phyloP scores from a whole-genome alignment of 768 basidiomycete genomes.

The Mycena filopes region DNA sequence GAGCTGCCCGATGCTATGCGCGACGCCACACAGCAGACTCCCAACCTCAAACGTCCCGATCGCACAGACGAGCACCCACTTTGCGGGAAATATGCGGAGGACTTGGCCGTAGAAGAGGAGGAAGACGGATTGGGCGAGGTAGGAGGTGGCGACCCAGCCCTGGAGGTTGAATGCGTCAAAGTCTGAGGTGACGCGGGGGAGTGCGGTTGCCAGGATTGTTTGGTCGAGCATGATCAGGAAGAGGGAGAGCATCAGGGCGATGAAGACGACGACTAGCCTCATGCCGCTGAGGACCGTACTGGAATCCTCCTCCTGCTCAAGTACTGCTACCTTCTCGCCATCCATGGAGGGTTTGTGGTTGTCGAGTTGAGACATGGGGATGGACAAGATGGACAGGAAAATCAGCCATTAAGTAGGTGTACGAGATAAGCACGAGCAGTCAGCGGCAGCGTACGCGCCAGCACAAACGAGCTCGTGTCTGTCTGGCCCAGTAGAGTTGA shows the following conservation, averaged over 20 bases:
- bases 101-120: slow-evolving; percentile 26
- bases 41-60: slow-evolving; percentile 54
- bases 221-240: slow-evolving; percentile 49
- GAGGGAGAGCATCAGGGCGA: slow-evolving; percentile 30
- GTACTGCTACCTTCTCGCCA: no score
- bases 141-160: slow-evolving; percentile 34
- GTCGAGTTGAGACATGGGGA: no score
- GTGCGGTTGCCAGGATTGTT: slow-evolving; percentile 47
- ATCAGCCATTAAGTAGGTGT: no score
- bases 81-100: slow-evolving; percentile 16
- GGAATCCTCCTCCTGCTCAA: no score
- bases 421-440: no score
- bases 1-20: slow-evolving; percentile 38
- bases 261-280: no score
- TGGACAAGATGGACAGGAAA: no score
- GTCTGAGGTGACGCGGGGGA: slow-evolving; percentile 41
- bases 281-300: no score
- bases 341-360: no score
- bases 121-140: slow-evolving; percentile 33
- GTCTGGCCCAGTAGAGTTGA: no score
- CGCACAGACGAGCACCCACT: slow-evolving; percentile 29
- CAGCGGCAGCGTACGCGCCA: no score
- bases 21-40: slow-evolving; percentile 49
- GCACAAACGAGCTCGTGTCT: no score
- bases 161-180: slow-evolving; percentile 16